Conservation (phyloP, 441 rosid genomes). For the Theobroma grandiflorum region DNA sequence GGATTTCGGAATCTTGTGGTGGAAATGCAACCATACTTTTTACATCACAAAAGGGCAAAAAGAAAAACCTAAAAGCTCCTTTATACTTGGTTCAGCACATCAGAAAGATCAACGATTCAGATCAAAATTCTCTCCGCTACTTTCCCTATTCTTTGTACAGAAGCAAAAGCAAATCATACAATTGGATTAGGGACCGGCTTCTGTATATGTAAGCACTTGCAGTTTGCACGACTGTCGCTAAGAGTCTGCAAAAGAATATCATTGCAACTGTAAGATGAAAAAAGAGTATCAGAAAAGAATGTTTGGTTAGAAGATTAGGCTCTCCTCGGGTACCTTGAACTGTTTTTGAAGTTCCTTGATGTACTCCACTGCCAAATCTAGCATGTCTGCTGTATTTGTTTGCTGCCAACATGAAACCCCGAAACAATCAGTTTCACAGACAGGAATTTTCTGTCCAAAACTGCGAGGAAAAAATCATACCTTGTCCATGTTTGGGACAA, state of each 20-base stretch:
- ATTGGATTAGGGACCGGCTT: constrained; percentile 41
- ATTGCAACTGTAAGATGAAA: constrained; percentile 48
- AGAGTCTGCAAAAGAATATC: constrained; percentile 49
- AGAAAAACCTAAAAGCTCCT: not conserved
- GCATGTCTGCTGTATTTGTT: constrained; percentile 88
- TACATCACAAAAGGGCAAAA: not conserved
- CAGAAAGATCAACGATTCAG: not conserved
- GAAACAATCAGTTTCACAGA: not conserved
- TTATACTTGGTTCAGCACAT: not conserved
- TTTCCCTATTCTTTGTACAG: not conserved
- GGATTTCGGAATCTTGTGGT: not conserved
- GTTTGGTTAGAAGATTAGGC: constrained; percentile 50
- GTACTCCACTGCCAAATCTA: constrained; percentile 91
- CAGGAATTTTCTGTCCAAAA: not conserved
- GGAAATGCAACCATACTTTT: constrained; percentile 10
- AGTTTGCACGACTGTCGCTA: constrained; percentile 54
- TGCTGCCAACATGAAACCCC: constrained; percentile 56
- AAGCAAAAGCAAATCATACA: constrained; percentile 32
- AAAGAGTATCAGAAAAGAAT: constrained; percentile 58
- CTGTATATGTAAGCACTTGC: constrained; percentile 58
- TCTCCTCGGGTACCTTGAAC: constrained; percentile 71
- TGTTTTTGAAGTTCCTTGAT: constrained; percentile 82
- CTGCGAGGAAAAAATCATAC: constrained; percentile 30
- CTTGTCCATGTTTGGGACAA: constrained; percentile 94
- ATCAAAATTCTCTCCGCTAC: constrained; percentile 20